phyloP scores from a whole-genome alignment of 176 grass and related monocot species.

The Carex scoparia region DNA sequence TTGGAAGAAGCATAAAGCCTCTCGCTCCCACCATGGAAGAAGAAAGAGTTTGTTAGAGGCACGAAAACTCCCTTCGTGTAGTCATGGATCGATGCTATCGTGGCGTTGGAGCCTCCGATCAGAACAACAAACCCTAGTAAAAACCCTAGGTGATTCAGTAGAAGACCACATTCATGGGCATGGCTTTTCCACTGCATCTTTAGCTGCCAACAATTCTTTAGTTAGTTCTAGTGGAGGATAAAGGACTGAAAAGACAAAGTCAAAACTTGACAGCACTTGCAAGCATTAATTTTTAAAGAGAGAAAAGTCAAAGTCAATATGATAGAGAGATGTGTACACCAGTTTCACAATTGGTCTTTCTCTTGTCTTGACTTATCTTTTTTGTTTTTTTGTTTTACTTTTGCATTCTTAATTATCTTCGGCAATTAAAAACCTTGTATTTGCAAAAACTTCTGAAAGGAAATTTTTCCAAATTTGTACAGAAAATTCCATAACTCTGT shows the following conservation, averaged over 20 bases:
- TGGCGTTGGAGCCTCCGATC: constrained; percentile 21
- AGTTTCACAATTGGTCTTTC: background rate
- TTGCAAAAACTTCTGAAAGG: too few relatives aligned
- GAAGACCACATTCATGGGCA: background rate
- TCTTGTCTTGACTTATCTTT: background rate
- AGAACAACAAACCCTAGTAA: constrained; percentile 38
- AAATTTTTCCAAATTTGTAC: too few relatives aligned
- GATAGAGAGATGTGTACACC: background rate
- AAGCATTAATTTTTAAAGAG: too few relatives aligned
- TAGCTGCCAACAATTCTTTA: background rate
- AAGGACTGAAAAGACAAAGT: background rate
- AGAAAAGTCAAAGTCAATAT: constrained; percentile 7
- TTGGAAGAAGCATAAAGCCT: constrained; percentile 74
- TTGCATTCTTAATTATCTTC: background rate
- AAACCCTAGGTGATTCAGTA: constrained; percentile 29
- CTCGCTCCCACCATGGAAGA: constrained; percentile 98
- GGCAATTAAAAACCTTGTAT: too few relatives aligned
- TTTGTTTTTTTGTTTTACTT: background rate
- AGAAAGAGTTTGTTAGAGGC: constrained; percentile 89
- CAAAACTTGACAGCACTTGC: too few relatives aligned
- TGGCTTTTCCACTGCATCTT: constrained; percentile 26
- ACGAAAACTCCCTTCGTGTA: constrained; percentile 61
- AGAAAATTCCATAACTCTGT: too few relatives aligned
- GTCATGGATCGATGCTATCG: constrained; percentile 74
- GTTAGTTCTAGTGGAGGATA: background rate